Evolutionary conservation across 805 yeast genomes (phyloP).

Genomic region (Candida argentea): DNA sequence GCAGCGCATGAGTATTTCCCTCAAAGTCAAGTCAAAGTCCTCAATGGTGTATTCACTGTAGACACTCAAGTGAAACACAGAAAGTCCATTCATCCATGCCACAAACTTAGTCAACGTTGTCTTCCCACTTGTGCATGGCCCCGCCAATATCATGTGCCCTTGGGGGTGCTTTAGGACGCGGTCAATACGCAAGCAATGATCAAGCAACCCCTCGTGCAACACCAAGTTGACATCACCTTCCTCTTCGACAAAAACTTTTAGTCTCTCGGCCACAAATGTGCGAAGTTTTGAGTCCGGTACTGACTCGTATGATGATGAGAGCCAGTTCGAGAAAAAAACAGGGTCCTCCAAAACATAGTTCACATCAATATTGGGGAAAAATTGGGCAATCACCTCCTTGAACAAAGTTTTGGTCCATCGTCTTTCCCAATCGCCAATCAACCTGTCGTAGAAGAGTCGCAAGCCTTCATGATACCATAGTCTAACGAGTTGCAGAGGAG

Average conservation of each 20-base stretch:
- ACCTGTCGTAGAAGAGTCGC: conserved; percentile 67
- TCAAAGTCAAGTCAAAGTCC: conserved; percentile 61
- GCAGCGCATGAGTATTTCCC: conserved; percentile 37
- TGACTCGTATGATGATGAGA: conserved; percentile 50
- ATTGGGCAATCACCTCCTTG: conserved; percentile 16
- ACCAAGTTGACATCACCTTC: conserved; percentile 53
- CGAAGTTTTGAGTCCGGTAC: conserved; percentile 40
- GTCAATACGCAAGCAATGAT: conserved; percentile 69
- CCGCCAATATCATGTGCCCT: conserved; percentile 83
- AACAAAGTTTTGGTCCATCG: conserved; percentile 36
- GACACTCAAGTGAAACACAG: conserved; percentile 47
- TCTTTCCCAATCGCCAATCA: conserved; percentile 39
- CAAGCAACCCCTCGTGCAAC: conserved; percentile 60
- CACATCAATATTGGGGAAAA: conserved; percentile 40
- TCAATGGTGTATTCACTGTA: conserved; percentile 40
- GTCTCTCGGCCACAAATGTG: conserved; percentile 50
- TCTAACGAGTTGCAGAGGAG: conserved; percentile 37
- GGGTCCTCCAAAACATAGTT: conserved; percentile 34
- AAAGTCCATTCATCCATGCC: conserved; percentile 82
- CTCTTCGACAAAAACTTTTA: conserved; percentile 70
- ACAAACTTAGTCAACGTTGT: conserved; percentile 70
- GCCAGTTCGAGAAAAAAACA: conserved; percentile 66
- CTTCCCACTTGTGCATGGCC: conserved; percentile 76
- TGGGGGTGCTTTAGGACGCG: conserved; percentile 76
- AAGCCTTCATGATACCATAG: conserved; percentile 78